phyloP scores from a whole-genome alignment of 306 rosid genomes.

The Ziziphus jujuba region DNA sequence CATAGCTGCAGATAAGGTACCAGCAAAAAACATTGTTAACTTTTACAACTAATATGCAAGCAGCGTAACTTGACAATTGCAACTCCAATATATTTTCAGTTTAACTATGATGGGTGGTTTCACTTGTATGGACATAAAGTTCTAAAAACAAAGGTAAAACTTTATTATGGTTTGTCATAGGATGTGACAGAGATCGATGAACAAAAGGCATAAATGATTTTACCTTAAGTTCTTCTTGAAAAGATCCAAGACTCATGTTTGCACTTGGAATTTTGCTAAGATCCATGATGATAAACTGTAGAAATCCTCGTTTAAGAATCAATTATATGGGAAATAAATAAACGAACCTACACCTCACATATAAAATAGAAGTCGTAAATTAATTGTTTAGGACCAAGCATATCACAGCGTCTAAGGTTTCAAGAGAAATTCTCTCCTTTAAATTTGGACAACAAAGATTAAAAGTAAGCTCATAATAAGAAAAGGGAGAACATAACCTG shows the following conservation, averaged over 20 bases:
- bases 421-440: too few species aligned
- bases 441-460: too few species aligned
- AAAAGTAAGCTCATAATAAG: not conserved
- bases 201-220: constrained; percentile 1
- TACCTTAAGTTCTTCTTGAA: constrained; percentile 61
- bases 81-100: not conserved
- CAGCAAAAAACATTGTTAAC: not conserved
- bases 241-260: constrained; percentile 42
- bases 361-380: not conserved
- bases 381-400: constrained; percentile 8
- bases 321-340: constrained; percentile 20
- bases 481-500: constrained; percentile 49
- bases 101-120: not conserved
- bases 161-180: constrained; percentile 6
- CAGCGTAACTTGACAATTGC: not conserved
- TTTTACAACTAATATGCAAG: not conserved
- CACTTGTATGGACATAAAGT: not conserved
- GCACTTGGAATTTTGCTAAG: constrained; percentile 31
- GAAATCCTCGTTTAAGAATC: constrained; percentile 32
- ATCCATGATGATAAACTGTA: constrained; percentile 67
- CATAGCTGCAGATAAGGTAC: not conserved
- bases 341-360: too few species aligned
- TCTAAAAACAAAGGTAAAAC: not conserved
- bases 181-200: constrained; percentile 8
- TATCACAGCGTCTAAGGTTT: too few species aligned